Conservation (phyloP, 2,329 filamentous ascomycete genomes). For the Exserohilum turcica region DNA sequence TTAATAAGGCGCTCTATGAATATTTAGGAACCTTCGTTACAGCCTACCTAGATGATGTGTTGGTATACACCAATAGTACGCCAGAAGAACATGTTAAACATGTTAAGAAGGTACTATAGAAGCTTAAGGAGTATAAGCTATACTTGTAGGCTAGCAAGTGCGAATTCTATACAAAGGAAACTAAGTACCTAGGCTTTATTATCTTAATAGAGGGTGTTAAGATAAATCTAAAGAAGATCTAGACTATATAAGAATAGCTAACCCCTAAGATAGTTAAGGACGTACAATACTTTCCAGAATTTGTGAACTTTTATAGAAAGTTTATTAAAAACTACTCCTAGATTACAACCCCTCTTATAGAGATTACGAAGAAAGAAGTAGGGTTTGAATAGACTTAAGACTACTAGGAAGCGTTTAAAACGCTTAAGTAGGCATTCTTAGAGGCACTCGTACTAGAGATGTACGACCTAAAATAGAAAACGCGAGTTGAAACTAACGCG, state of each 20-base stretch:
- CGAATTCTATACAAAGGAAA: constrained; percentile 34
- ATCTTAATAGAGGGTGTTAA: constrained; percentile 29
- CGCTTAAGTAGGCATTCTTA: constrained; percentile 2
- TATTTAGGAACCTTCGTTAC: neutral
- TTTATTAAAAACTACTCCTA: constrained; percentile 4
- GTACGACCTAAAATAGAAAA: neutral
- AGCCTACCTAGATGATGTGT: neutral
- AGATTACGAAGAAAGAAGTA: constrained; percentile 3
- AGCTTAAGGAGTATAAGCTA: constrained; percentile 22
- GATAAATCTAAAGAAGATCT: constrained; percentile 34
- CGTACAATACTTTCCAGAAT: constrained; percentile 6
- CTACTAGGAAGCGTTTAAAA: neutral
- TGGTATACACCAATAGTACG: neutral
- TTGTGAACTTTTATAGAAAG: neutral
- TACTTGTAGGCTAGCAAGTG: constrained; percentile 34
- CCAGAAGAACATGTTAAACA: constrained; percentile 10
- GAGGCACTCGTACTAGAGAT: neutral
- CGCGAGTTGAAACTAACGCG: constrained; percentile 1
- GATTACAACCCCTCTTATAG: neutral
- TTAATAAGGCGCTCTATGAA: neutral
- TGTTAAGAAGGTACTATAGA: constrained; percentile 28
- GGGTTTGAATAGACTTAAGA: neutral
- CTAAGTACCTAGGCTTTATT: constrained; percentile 40
- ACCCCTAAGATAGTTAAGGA: constrained; percentile 21
- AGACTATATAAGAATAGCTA: constrained; percentile 31